Percentiles rank a stretch among this genome's conserved stretches.
These are phyloP conservation scores for Ceratocystis lukuohia DNA, from an alignment of 2,329 filamentous ascomycete species.

Conservation along the genomic window DNA sequence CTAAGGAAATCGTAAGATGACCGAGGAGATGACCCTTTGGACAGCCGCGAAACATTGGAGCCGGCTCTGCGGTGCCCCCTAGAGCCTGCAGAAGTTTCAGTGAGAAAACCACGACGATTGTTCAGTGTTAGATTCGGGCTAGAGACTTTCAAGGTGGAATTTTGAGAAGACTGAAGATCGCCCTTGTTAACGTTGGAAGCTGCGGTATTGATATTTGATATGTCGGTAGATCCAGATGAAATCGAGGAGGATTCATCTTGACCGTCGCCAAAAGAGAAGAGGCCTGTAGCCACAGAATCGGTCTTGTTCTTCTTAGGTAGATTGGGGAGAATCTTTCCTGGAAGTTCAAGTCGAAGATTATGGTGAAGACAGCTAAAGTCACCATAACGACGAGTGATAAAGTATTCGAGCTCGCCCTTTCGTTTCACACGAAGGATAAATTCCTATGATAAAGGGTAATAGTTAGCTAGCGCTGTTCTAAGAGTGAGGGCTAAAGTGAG, in stretches of 20 bases:
- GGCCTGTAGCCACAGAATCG: constrained; percentile 49
- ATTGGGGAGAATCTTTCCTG: constrained; percentile 75
- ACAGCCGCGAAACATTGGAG: constrained; percentile 20
- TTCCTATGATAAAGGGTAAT: constrained; percentile 42
- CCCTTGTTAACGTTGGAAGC: constrained; percentile 7
- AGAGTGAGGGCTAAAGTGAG: not conserved
- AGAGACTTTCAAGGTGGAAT: not conserved
- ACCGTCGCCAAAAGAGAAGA: constrained; percentile 41
- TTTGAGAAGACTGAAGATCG: not conserved
- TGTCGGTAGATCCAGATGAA: constrained; percentile 63
- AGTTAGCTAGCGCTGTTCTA: not conserved
- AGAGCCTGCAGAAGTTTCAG: not conserved
- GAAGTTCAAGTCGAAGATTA: constrained; percentile 67
- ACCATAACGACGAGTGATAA: constrained; percentile 72
- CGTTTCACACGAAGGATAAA: constrained; percentile 79
- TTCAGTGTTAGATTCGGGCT: constrained; percentile 5
- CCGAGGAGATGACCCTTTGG: constrained; percentile 18
- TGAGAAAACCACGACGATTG: constrained; percentile 1
- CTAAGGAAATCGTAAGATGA: constrained; percentile 18
- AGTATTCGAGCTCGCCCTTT: constrained; percentile 53
- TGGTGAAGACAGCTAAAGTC: constrained; percentile 75
- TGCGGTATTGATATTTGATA: constrained; percentile 25
- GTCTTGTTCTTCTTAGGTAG: constrained; percentile 87
- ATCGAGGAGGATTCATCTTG: constrained; percentile 69
- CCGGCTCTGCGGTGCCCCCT: constrained; percentile 23